Evolutionary conservation across 306 rosid species (phyloP).

Genomic region (Sicyos edulis): DNA sequence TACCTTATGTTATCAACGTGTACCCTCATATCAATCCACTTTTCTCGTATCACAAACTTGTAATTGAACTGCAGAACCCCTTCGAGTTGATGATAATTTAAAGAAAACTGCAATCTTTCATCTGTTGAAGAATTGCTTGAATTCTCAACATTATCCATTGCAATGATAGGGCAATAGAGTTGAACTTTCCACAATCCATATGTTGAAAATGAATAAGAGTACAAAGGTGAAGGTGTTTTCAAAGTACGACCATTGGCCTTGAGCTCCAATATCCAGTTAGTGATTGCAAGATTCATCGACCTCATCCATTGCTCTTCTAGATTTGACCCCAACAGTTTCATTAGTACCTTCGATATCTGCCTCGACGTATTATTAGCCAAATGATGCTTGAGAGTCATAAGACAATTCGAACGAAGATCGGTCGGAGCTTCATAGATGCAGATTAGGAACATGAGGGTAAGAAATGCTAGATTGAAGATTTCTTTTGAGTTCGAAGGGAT

Average conservation of each 20-base stretch:
- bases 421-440: conserved; percentile 79
- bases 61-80: conserved; percentile 85
- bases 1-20: conserved; percentile 88
- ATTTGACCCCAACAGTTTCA: conserved; percentile 70
- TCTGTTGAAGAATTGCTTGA: conserved; percentile 49
- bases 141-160: conserved; percentile 53
- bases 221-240: conserved; percentile 64
- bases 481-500: conserved; percentile 34
- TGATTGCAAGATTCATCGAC: conserved; percentile 75
- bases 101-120: conserved; percentile 71
- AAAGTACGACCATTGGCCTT: conserved; percentile 33
- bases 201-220: conserved; percentile 58
- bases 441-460: conserved; percentile 61
- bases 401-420: conserved; percentile 51
- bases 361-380: conserved; percentile 39
- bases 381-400: conserved; percentile 39
- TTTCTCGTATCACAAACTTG: conserved; percentile 40
- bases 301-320: conserved; percentile 90
- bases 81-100: conserved; percentile 72
- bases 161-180: conserved; percentile 73
- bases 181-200: conserved; percentile 82
- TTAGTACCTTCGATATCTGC: conserved; percentile 42
- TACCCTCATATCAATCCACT: conserved; percentile 68
- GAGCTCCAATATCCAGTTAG: conserved; percentile 63
- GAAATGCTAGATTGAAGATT: conserved; percentile 60